Evolutionary conservation across 2,329 filamentous ascomycete genomes (phyloP).

Genomic region (Verticillium zaregamsianum): DNA sequence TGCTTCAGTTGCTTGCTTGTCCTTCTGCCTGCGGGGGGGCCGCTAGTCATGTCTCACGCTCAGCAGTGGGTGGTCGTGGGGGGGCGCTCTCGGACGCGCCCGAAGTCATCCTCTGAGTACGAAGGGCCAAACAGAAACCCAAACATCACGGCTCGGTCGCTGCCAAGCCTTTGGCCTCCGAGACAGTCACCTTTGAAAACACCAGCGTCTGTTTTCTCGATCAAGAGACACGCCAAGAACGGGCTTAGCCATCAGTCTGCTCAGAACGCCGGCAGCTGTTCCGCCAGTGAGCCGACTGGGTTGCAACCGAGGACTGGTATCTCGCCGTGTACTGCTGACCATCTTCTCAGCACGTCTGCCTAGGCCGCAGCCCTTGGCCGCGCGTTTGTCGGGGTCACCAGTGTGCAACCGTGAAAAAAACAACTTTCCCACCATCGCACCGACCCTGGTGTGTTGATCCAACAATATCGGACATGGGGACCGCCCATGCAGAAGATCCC

Average conservation of each 20-base stretch:
- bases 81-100: background rate
- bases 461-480: background rate
- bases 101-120: background rate
- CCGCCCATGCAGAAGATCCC: background rate
- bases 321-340: background rate
- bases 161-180: background rate
- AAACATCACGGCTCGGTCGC: background rate
- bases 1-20: background rate
- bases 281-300: too few species aligned
- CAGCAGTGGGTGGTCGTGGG: background rate
- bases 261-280: background rate
- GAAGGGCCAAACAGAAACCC: background rate
- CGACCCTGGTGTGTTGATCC: background rate
- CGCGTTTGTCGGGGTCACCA: background rate
- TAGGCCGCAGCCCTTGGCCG: background rate
- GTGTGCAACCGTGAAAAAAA: background rate
- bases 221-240: background rate
- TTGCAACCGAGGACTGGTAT: background rate
- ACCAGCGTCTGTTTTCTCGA: background rate
- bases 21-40: background rate
- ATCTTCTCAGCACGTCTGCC: background rate
- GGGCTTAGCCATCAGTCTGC: background rate
- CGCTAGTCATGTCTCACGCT: background rate
- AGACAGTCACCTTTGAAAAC: background rate
- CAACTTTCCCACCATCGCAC: background rate